Base-by-base conservation (phyloP, 2,329 filamentous ascomycete genomes). In the Acarospora socialis region DNA sequence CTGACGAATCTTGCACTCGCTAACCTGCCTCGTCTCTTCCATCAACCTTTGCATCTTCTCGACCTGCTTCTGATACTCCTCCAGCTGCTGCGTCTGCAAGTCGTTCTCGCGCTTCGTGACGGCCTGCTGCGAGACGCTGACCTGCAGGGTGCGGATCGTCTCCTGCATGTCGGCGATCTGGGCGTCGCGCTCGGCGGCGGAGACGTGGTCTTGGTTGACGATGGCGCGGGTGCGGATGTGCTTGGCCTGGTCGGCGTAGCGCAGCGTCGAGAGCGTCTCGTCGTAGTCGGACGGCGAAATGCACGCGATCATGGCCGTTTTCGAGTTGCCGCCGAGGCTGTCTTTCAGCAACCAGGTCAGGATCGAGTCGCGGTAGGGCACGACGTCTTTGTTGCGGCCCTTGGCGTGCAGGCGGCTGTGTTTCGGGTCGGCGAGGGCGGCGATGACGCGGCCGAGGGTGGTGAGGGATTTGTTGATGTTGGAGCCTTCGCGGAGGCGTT, bases 391-490 rank as follows among this genome's bases (percentile, higher is more conserved):
- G 42, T 70, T 71, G 41, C 63, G 28, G 10, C 20, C 63, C 50
- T 81, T 80, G 35, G 68, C 62, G 23, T 48, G 43, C 9, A 37
- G 21, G 33, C 60, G 54, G 26, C 70, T 65, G 46, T 77, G 61
- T 53, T 82, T 82, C 2, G 72, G 69, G 45, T 80, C 75, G 3
- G 79, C 81, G 17, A 98, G 68, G 2, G 90, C 87, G 18, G 86
- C 87, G 53, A 98, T 98, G 29, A 98, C 90, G 32, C 90, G 78
- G 3, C 90, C 90, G 7, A 98, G 71, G 0, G 90, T 95, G 1
- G 87, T 94, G 21, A 98, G 71, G 7, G 87, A 95, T 59, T 95
- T 94, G 67, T 98, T 98, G 70, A 98, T 98, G 55, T 95, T 94
- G 48, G 82, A 87, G 30, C 90, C 90, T 58, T 98, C 90, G 35